These are phyloP conservation scores for Prunus mongolica DNA, from an alignment of 306 rosid species.

Conservation along the genomic window DNA sequence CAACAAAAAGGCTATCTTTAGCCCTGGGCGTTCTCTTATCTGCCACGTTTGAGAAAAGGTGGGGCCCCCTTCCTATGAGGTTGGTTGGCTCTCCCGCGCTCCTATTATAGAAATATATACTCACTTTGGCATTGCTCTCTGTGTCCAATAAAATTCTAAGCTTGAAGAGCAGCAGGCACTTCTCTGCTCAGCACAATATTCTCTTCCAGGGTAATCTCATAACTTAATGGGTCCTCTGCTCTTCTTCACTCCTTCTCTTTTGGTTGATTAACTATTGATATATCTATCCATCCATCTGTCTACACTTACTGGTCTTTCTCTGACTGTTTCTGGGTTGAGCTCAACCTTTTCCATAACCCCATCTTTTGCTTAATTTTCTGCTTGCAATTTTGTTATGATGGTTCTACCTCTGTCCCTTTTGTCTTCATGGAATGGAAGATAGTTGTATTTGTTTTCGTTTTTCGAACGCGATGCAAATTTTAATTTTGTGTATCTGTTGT, in stretches of 20 bases:
- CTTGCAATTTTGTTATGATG: background rate
- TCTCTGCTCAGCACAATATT: background rate
- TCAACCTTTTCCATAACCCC: no score
- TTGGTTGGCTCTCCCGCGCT: slow-evolving; percentile 39
- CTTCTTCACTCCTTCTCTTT: background rate
- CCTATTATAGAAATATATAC: slow-evolving; percentile 15
- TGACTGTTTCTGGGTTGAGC: background rate
- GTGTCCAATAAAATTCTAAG: no score
- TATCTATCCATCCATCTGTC: no score
- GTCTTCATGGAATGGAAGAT: background rate
- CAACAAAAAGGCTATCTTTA: background rate
- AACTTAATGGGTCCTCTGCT: background rate
- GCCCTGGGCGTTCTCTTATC: slow-evolving; percentile 50
- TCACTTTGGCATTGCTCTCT: slow-evolving; percentile 17
- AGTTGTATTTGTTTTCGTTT: no score
- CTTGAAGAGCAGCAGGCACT: background rate
- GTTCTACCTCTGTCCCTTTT: background rate
- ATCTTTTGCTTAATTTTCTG: background rate
- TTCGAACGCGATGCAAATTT: background rate
- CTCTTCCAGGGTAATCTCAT: background rate
- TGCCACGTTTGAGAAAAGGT: slow-evolving; percentile 36
- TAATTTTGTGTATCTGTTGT: background rate
- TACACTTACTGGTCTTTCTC: background rate
- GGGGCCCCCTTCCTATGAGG: slow-evolving; percentile 37
- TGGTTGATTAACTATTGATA: background rate